Percentiles rank a stretch among this genome's conserved stretches.
phyloP scores from a whole-genome alignment of 805 yeast genomes.

The Lipomyces starkeyi region DNA sequence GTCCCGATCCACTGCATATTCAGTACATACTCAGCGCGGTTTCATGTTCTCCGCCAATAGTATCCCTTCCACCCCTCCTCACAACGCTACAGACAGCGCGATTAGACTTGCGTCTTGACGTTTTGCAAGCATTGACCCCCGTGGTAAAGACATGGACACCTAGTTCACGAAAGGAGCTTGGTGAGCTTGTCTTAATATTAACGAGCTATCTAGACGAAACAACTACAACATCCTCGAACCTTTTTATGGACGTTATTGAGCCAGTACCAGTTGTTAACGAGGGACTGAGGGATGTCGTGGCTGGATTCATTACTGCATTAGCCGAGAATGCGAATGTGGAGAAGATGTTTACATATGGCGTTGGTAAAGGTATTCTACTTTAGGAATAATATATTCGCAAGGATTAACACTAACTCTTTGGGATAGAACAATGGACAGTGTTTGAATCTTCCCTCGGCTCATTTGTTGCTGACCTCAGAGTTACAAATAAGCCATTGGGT shows the following conservation, averaged over 20 bases:
- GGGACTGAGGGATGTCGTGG: constrained; percentile 15
- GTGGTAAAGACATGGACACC: constrained; percentile 7
- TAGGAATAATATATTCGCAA: neutral
- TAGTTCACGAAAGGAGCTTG: neutral
- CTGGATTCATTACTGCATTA: constrained; percentile 16
- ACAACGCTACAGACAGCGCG: constrained; percentile 1
- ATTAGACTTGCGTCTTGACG: constrained; percentile 6
- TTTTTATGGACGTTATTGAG: neutral
- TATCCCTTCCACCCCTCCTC: constrained; percentile 18
- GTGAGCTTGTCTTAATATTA: neutral
- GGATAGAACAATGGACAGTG: constrained; percentile 10
- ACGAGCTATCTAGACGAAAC: constrained; percentile 2
- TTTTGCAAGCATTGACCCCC: constrained; percentile 21
- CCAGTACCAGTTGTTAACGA: constrained; percentile 10
- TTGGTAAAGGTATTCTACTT: constrained; percentile 1
- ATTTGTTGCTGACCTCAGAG: constrained; percentile 16
- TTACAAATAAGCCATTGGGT: constrained; percentile 20
- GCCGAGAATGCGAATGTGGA: constrained; percentile 2
- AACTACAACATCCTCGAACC: neutral
- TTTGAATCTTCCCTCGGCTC: constrained; percentile 8
- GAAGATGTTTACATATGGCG: neutral
- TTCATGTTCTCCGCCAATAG: constrained; percentile 12
- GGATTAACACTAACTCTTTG: neutral
- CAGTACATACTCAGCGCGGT: constrained; percentile 17
- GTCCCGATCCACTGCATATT: constrained; percentile 32